Base-by-base conservation (phyloP, 768 basidiomycete genomes). In the Trametes cinnabarina region DNA sequence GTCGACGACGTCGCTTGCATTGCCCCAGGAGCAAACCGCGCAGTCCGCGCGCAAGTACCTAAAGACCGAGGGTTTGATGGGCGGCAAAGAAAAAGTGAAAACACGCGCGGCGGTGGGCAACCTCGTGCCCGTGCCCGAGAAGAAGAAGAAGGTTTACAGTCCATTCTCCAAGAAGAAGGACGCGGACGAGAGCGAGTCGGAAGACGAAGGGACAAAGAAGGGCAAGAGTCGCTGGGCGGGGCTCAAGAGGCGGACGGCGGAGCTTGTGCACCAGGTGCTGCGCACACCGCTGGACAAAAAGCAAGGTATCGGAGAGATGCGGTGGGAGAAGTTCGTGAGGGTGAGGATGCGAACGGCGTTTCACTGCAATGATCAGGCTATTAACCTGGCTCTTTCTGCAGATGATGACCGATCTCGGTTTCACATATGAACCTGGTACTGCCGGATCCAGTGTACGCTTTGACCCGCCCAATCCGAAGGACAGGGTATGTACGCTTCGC, bases 371-470 rank as follows among this genome's bases (percentile, higher is more conserved):
- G n/a, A n/a, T n/a, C n/a, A n/a, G n/a, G n/a, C n/a, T n/a, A n/a
- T n/a, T n/a, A n/a, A n/a, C n/a, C n/a, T n/a, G n/a, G n/a, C n/a
- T n/a, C n/a, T n/a, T 42, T 15, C 32, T 9, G 1, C 63, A 91
- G 90, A 72, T 89, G 35, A 89, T 92, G 89, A 73, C 76, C 35
- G 87, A 87, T 46, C 84, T 92, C 82, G 90, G 90, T 34, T 92
- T 92, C 70, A 72, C 73, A 3, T 86, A 85, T 63, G 84, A 85
- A 66, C 86, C 86, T 4, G 83, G 83, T 58, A 89, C 88, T 2
- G 88, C 90, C 19, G 90, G 90, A 2, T 91, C 89, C 10, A 88
- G 88, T 68, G 90, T 92, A 34, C 81, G 89, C 35, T 92, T 92
- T 66, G 84, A 89, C 69, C 90, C 90, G 47, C 90, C 88, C 17